phyloP scores from a whole-genome alignment of 169 alveolate species.

The Plasmodium yoelii region DNA sequence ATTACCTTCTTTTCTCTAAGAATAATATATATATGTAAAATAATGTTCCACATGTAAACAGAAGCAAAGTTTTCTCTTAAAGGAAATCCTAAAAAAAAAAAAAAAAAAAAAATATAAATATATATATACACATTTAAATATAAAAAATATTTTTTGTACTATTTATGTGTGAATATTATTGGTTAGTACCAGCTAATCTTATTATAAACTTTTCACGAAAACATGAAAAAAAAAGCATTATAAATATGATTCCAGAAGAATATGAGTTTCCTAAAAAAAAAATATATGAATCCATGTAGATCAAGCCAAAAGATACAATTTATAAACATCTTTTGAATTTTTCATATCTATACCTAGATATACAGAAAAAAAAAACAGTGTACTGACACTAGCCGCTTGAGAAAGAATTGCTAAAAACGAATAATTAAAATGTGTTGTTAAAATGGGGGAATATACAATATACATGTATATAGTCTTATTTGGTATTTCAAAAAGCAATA shows the following conservation, averaged over 20 bases:
- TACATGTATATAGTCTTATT: not conserved
- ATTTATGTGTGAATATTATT: not conserved
- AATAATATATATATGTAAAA: constrained; percentile 34
- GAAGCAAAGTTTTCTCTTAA: constrained; percentile 71
- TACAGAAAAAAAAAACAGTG: constrained; percentile 41
- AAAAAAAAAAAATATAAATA: not conserved
- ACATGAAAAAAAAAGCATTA: constrained; percentile 68
- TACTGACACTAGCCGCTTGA: constrained; percentile 68
- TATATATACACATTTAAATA: not conserved
- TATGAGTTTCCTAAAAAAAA: constrained; percentile 51
- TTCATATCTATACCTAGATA: constrained; percentile 33
- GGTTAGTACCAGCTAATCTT: constrained; percentile 20
- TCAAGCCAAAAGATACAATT: not conserved
- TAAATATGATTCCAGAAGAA: constrained; percentile 30
- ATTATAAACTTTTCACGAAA: constrained; percentile 69
- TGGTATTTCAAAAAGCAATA: not conserved
- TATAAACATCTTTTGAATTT: not conserved
- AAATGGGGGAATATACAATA: not conserved
- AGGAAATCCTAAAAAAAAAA: constrained; percentile 35
- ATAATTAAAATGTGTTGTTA: not conserved
- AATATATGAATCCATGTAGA: not conserved
- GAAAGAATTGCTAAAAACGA: constrained; percentile 19
- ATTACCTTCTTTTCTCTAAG: constrained; percentile 25
- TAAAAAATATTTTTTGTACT: not conserved
- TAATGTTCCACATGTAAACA: constrained; percentile 62